Evolutionary conservation across 768 basidiomycete species (phyloP).

Genomic region (Tricholoma flavovirens): DNA sequence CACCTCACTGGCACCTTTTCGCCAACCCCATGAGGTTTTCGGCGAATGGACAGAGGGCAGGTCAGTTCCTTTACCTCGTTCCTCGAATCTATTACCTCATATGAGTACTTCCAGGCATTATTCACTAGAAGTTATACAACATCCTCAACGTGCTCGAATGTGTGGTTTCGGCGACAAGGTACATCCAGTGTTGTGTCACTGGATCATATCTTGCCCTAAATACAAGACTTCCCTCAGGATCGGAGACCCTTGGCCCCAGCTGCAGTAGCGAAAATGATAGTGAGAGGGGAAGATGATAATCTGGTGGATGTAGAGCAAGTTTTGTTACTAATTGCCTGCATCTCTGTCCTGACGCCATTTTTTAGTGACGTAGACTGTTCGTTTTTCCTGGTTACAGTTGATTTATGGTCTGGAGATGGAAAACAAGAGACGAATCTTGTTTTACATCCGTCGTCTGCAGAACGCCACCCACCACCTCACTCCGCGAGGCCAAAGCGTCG

Average conservation of each 20-base stretch:
- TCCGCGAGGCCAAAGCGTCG: conserved; percentile 37
- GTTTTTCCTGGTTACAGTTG: conserved; percentile 89
- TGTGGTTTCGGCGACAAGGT: conserved; percentile 98
- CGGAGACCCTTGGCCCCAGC: conserved; percentile 89
- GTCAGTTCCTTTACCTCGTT: conserved; percentile 32
- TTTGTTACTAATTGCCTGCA: neutral
- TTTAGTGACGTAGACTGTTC: conserved; percentile 80
- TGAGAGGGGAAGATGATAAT: conserved; percentile 59
- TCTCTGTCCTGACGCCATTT: conserved; percentile 1
- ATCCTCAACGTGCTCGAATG: conserved; percentile 88
- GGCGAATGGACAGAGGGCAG: conserved; percentile 63
- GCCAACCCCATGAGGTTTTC: conserved; percentile 50
- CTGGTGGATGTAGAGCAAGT: conserved; percentile 74
- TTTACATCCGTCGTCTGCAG: conserved; percentile 75
- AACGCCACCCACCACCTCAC: conserved; percentile 60
- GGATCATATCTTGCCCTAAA: conserved; percentile 12
- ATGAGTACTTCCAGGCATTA: conserved; percentile 52
- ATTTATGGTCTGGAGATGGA: conserved; percentile 84
- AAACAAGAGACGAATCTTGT: conserved; percentile 86
- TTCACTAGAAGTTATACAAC: conserved; percentile 78
- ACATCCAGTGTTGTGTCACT: conserved; percentile 10
- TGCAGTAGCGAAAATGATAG: conserved; percentile 79
- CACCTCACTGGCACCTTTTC: conserved; percentile 23
- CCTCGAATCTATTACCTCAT: conserved; percentile 10
- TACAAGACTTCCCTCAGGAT: conserved; percentile 49